Evolutionary conservation across 2,329 filamentous ascomycete species (phyloP), one percentile per base, ranked within the genome.

Genomic region (Aspergillus pseudoterreus): DNA sequence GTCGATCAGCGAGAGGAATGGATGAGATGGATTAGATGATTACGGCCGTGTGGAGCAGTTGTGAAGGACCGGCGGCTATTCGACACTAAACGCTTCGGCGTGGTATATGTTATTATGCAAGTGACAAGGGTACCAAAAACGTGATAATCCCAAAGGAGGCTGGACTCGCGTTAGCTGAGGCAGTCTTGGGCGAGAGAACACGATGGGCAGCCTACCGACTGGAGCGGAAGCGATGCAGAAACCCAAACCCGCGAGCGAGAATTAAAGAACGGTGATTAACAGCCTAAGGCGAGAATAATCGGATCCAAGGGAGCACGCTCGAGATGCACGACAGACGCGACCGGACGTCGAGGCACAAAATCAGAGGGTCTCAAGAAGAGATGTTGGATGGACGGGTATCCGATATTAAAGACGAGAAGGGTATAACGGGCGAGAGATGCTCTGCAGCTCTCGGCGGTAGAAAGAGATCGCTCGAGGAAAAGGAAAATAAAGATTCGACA

Each of bases 361-460:
- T 51, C 60, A 56, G 52, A 48, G 54, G 56, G 56, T 61, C 57
- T 57, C 56, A 51, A 61, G 56, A 51, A 47, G 49, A 46, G 33
- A 39, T 45, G 50, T 49, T 52, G 52, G 49, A 51, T 53, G 53
- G 49, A 57, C 47, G 47, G 41, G 49, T 47, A 47, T 51, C 46
- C 50, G 45, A 22, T 38, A 57, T 59, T 58, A 53, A 58, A 52
- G 57, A 58, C 47, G 57, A 48, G 50, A 55, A 49, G 47, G 49
- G 55, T 30, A 45, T 47, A 50, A 45, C 15, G 22, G 38, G 49
- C 51, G 56, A 62, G 67, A 63, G 59, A 65, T 71, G 69, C 69
- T 66, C 69, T 70, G 68, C 69, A 71, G 62, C 59, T 62, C 65
- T 67, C 59, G 59, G 51, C 50, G 43, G 53, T 58, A 59, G 49